A percentile compares a stretch with the other conserved stretches of the same genome.
Conservation (phyloP, 495 filamentous ascomycete species). For the Astrothelium subdiscretum region DNA sequence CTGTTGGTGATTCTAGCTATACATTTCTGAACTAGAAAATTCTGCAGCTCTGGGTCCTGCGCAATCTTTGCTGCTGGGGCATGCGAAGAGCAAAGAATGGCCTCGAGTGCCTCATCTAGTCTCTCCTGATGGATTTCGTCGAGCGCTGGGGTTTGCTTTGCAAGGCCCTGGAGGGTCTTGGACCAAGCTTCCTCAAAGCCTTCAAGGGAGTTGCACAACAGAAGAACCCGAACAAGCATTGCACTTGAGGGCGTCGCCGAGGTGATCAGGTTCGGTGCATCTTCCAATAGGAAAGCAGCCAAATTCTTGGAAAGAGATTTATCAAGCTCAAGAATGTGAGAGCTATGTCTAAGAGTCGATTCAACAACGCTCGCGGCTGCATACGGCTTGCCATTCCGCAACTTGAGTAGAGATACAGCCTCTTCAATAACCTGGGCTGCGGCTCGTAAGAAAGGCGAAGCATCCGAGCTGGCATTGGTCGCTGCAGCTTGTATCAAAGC, state of each 20-base stretch:
- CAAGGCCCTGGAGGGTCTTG: background rate
- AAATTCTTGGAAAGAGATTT: slow-evolving; percentile 24
- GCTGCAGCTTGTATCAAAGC: slow-evolving; percentile 37
- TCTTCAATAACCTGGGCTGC: slow-evolving; percentile 32
- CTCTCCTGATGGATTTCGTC: background rate
- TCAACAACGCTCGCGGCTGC: slow-evolving; percentile 58
- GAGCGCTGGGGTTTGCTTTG: background rate
- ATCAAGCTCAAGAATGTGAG: background rate
- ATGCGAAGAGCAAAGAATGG: slow-evolving; percentile 22
- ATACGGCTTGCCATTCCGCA: slow-evolving; percentile 71
- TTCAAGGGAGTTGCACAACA: background rate
- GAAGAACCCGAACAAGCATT: slow-evolving; percentile 23
- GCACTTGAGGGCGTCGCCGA: slow-evolving; percentile 37
- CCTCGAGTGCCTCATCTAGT: slow-evolving; percentile 15
- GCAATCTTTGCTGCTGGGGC: slow-evolving; percentile 1
- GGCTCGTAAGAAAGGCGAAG: background rate
- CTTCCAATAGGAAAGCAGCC: slow-evolving; percentile 33
- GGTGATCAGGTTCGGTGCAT: slow-evolving; percentile 40
- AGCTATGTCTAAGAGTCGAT: background rate
- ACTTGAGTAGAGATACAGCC: slow-evolving; percentile 39
- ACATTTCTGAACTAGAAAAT: slow-evolving; percentile 17
- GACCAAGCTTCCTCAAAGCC: slow-evolving; percentile 21
- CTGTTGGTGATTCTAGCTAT: background rate
- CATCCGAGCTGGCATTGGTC: background rate
- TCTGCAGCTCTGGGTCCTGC: slow-evolving; percentile 20